Conservation (phyloP, 441 rosid species). For the Corymbia citriodora region DNA sequence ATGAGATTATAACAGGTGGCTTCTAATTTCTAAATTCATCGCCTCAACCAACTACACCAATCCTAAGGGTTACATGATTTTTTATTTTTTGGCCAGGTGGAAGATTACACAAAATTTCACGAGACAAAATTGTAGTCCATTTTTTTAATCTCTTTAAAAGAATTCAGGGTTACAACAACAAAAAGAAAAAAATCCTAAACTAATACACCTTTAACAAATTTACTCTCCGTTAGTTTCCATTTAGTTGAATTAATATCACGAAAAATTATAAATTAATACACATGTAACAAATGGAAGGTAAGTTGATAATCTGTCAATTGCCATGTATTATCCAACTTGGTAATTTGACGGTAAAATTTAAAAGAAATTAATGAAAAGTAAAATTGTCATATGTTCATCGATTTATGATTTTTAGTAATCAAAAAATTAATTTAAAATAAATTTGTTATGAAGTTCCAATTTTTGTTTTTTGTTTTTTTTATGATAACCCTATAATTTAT, state of each 20-base stretch:
- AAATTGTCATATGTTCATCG: rapidly evolving
- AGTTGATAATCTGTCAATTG: no score
- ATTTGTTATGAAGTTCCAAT: rapidly evolving
- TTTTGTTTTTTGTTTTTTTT: rapidly evolving
- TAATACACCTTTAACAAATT: rapidly evolving
- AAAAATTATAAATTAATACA: rapidly evolving
- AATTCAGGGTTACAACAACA: no score
- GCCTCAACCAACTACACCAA: neutral
- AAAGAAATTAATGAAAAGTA: rapidly evolving
- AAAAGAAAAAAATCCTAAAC: rapidly evolving
- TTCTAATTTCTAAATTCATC: neutral
- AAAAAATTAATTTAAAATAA: no score
- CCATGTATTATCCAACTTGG: rapidly evolving
- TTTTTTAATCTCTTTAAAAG: no score
- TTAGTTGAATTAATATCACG: no score
- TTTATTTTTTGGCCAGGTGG: neutral
- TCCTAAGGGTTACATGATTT: neutral
- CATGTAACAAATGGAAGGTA: no score
- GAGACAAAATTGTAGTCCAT: neutral
- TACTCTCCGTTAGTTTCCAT: rapidly evolving
- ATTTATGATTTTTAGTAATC: no score
- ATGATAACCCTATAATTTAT: neutral
- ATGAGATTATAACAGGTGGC: neutral
- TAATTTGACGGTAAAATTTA: no score
- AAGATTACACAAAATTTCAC: neutral